Percentiles rank a stretch among this genome's conserved stretches.
Conservation (phyloP, 257 asterid species). For the Osmanthus fragrans region DNA sequence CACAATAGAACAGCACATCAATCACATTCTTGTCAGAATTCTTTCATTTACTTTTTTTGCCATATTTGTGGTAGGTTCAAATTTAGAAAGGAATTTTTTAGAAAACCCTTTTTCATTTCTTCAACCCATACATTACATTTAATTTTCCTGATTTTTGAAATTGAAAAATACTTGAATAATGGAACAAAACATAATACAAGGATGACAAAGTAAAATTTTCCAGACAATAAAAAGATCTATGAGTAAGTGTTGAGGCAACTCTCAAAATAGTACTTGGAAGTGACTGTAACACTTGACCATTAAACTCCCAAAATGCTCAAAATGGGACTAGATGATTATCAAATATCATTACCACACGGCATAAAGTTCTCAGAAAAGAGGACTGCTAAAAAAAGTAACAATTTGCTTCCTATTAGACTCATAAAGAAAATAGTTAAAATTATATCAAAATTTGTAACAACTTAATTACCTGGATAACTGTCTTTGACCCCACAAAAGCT, state of each 20-base stretch:
- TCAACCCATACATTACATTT: neutral
- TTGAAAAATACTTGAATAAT: neutral
- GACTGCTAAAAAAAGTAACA: neutral
- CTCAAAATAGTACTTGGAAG: slow-evolving; percentile 14
- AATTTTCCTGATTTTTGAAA: neutral
- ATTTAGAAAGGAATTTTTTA: too few species aligned
- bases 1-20: neutral
- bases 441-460: neutral
- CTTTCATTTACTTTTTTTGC: neutral
- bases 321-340: slow-evolving; percentile 28
- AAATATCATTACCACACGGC: slow-evolving; percentile 14
- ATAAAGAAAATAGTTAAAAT: neutral
- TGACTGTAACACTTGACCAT: neutral
- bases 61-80: neutral
- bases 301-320: neutral
- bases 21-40: neutral
- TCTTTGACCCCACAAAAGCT: slow-evolving; percentile 81
- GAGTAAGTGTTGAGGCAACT: neutral
- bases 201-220: neutral
- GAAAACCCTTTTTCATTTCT: neutral
- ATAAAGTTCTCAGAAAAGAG: neutral
- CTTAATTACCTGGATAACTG: slow-evolving; percentile 69
- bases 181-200: neutral
- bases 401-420: neutral
- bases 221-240: neutral